Evolutionary conservation across 495 filamentous ascomycete species (phyloP).

Genomic region (Polyplosphaeria fusca): DNA sequence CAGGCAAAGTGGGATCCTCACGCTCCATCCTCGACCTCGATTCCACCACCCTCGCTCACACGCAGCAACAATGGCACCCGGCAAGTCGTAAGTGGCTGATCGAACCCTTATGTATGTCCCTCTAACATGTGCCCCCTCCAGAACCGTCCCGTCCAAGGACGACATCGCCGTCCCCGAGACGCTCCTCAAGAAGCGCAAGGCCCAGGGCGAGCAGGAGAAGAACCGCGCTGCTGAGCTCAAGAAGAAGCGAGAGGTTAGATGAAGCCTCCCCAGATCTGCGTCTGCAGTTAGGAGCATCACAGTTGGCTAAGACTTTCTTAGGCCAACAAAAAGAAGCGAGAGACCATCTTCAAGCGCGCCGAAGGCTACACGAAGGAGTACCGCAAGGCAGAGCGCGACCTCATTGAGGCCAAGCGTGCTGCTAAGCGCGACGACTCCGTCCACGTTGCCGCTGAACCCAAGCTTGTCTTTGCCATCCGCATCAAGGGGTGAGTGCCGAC

Average conservation of each 20-base stretch:
- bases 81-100: constrained; percentile 11
- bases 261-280: constrained; percentile 31
- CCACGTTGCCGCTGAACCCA: constrained; percentile 90
- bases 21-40: too few relatives aligned
- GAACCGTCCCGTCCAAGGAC: constrained; percentile 18
- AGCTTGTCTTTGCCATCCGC: constrained; percentile 96
- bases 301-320: constrained; percentile 46
- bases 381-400: constrained; percentile 95
- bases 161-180: constrained; percentile 27
- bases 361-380: constrained; percentile 99
- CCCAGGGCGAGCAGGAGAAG: constrained; percentile 92
- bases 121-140: constrained; percentile 1
- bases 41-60: too few relatives aligned
- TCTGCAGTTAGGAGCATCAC: constrained; percentile 33
- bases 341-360: constrained; percentile 98
- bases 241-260: constrained; percentile 79
- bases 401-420: constrained; percentile 83
- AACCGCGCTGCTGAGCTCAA: constrained; percentile 72
- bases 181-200: constrained; percentile 83
- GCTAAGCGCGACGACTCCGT: constrained; percentile 90
- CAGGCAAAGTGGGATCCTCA: neutral
- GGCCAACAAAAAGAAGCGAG: constrained; percentile 96
- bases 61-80: too few relatives aligned
- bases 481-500: constrained; percentile 74
- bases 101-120: too few relatives aligned